Percentiles rank a stretch among this genome's conserved stretches.
phyloP scores from a whole-genome alignment of 2,329 filamentous ascomycete species.

The Lizonia empirigonia region DNA sequence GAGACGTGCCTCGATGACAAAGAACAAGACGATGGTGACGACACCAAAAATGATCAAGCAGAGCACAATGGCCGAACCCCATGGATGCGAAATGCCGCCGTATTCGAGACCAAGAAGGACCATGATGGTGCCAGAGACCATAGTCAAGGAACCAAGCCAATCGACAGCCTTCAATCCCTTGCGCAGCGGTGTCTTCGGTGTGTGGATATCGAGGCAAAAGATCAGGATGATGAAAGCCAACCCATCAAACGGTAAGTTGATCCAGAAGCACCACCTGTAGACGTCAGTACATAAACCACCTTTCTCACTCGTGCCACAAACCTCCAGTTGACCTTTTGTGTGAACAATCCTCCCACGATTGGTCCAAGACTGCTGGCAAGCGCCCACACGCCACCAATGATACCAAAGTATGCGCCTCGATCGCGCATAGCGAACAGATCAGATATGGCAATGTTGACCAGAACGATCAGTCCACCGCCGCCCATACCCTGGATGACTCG shows the following conservation, averaged over 20 bases:
- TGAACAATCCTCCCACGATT: constrained; percentile 70
- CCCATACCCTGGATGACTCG: constrained; percentile 68
- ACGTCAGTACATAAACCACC: not conserved
- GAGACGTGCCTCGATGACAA: constrained; percentile 73
- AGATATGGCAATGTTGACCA: constrained; percentile 68
- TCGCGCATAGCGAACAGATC: constrained; percentile 67
- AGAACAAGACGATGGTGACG: constrained; percentile 67
- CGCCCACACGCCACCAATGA: constrained; percentile 71
- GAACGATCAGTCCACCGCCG: constrained; percentile 66
- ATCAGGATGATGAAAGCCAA: constrained; percentile 61
- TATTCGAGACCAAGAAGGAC: constrained; percentile 85
- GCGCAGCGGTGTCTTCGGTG: constrained; percentile 66
- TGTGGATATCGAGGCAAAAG: constrained; percentile 70
- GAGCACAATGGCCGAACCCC: constrained; percentile 75
- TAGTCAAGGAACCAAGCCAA: constrained; percentile 67
- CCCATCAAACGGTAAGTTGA: constrained; percentile 69
- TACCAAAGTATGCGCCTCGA: constrained; percentile 66
- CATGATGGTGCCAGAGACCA: constrained; percentile 83
- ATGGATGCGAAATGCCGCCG: constrained; percentile 75
- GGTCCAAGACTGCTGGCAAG: constrained; percentile 70
- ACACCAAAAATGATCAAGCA: constrained; percentile 78
- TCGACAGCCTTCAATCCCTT: constrained; percentile 69
- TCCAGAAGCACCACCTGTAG: constrained; percentile 55
- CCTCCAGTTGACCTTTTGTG: constrained; percentile 67
- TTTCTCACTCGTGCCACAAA: constrained; percentile 29